Evolutionary conservation across 495 filamentous ascomycete species (phyloP).

Genomic region (Cladorrhinum samala): DNA sequence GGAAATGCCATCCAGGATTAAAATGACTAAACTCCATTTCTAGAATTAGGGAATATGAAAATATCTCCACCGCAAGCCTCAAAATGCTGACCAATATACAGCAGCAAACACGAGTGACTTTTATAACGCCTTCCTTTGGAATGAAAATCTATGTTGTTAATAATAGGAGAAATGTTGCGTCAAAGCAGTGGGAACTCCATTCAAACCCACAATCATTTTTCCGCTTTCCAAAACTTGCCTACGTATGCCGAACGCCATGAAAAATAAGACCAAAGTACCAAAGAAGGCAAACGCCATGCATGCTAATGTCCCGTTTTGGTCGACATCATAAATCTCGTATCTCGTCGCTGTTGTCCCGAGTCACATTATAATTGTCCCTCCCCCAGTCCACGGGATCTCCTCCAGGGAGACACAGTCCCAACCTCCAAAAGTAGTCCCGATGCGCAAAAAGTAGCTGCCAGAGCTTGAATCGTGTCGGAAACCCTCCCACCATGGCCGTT

Average conservation of each 20-base stretch:
- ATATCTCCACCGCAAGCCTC: neutral
- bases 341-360: constrained; percentile 1
- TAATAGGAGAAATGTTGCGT: too few relatives aligned
- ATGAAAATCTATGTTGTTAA: too few relatives aligned
- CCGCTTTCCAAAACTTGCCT: neutral
- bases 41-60: neutral
- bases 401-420: constrained; percentile 85
- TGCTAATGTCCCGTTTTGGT: neutral
- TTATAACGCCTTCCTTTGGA: too few relatives aligned
- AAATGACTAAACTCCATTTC: neutral
- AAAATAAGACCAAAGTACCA: neutral
- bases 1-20: neutral
- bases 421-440: constrained; percentile 90
- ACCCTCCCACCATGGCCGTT: constrained; percentile 14
- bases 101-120: too few relatives aligned
- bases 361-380: constrained; percentile 37
- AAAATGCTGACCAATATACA: neutral
- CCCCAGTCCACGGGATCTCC: constrained; percentile 68
- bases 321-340: constrained; percentile 14
- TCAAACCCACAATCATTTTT: neutral
- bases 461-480: constrained; percentile 62
- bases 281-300: neutral
- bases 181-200: too few relatives aligned
- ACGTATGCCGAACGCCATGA: too few relatives aligned
- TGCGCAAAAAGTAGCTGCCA: constrained; percentile 95